Conservation (phyloP, 805 yeast genomes). For the Cyberlindnera bimundalis region DNA sequence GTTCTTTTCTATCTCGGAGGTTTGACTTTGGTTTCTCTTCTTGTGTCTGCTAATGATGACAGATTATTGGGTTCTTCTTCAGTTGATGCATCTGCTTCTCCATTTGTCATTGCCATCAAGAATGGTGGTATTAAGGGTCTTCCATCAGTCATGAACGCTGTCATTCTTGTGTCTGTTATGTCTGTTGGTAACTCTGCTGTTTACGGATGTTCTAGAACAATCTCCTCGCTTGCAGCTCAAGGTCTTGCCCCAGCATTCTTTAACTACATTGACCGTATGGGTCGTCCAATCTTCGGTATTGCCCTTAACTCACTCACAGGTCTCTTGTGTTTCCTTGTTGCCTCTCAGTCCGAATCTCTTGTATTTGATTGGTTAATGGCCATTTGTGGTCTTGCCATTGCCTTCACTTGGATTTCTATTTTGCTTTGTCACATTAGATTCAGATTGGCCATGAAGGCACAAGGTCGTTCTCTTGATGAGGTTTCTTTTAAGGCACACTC, state of each 20-base stretch:
- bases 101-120: constrained; percentile 45
- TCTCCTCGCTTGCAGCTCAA: constrained; percentile 43
- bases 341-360: constrained; percentile 36
- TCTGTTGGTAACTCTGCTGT: constrained; percentile 53
- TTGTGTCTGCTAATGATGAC: constrained; percentile 43
- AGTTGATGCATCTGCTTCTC: constrained; percentile 37
- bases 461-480: constrained; percentile 40
- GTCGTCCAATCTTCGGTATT: constrained; percentile 48
- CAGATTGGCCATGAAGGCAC: constrained; percentile 41
- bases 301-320: constrained; percentile 39
- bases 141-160: constrained; percentile 40
- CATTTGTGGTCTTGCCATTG: constrained; percentile 44
- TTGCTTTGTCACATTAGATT: constrained; percentile 42
- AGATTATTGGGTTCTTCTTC: constrained; percentile 32
- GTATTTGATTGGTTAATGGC: constrained; percentile 49
- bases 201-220: constrained; percentile 54
- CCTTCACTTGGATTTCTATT: constrained; percentile 50
- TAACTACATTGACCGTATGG: constrained; percentile 46
- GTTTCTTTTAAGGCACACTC: constrained; percentile 40
- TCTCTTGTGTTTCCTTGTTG: constrained; percentile 42
- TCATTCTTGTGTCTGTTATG: constrained; percentile 38
- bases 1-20: constrained; percentile 44
- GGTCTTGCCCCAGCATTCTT: constrained; percentile 41
- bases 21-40: constrained; percentile 41
- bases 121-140: constrained; percentile 35